Evolutionary conservation across 352 stramenopile species (phyloP), one percentile per base, ranked within the genome.

Genomic region (Globisporangium megalacanthum): DNA sequence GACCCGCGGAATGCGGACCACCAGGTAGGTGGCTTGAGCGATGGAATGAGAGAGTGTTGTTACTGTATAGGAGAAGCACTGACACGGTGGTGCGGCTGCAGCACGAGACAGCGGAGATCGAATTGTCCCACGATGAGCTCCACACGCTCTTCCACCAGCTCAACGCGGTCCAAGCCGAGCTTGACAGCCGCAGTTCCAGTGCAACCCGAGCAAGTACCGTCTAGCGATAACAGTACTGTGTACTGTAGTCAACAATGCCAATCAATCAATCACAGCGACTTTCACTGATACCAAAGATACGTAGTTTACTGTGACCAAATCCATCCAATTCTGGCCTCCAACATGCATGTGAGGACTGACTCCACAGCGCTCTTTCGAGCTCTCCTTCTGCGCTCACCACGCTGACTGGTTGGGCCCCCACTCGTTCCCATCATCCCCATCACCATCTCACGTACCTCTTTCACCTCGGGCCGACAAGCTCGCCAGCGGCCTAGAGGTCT

Each of bases 71-170:
- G 3, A 17, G 36, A 45, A 9, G 9, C 9, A 11, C 58, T 52
- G 46, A 11, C 56, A 14, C 49, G 25, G 1, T 62, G 17, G 46
- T 44, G n/a, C 4, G 25, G 1, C 25, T 42, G 37, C 56, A 81
- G 66, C 64, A 69, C n/a, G 69, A 85, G 46, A 79, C 55, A 45
- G 37, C 88, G 29, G 73, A 84, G 42, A 17, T 90, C 0, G 79
- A 88, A 57, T 61, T 90, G 60, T 77, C 71, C 10, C 79, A 90
- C 49, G 61, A 59, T 20, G 72, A 88, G 44, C 61, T 88, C 15
- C 72, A 68, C 25, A 57, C 51, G 14, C 56, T 90, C 52, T 87
- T 90, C 58, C 49, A 74, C 11, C 68, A 90, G 59, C 77, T 90
- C 35, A 87, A 90, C 54, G 62, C 65, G 6, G 70, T 86, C 31